Evolutionary conservation across 805 yeast species (phyloP), one percentile per base, ranked within the genome.

Genomic region (Candida nonsorbophila): DNA sequence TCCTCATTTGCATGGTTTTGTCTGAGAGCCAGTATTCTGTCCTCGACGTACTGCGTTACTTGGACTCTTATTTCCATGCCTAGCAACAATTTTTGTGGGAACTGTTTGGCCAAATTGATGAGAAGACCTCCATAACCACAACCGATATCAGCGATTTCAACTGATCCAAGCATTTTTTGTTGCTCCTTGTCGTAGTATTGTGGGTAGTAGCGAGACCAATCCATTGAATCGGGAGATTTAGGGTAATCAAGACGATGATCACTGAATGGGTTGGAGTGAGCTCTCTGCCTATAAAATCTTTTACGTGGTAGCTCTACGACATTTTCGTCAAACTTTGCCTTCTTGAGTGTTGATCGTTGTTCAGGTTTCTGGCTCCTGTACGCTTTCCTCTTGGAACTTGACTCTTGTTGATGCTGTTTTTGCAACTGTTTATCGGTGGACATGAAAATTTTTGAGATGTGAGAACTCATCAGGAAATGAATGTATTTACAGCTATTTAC

Each of bases 31-130:
- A 85, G 74, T 40, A 92, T 86, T 46, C 97, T 69, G 56, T 92
- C 98, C 56, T 90, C 95, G 8, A 92, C 97, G 50, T 88, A 92
- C 44, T 92, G 87, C 1, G 97, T 90, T 28, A 92, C 98, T 58
- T 92, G 98, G 12, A 88, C 96, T 51, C 98, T 74, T 49, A 92
- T 92, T 60, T 92, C 98, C 95, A 92, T 87, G 11, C 98, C 98
- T 25, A 92, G 64, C 25, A 87, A 79, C 47, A 85, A 65, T 9
- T 69, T 72, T 3, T 83, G 74, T 2, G 92, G 87, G 39, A 84
- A 81, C 32, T 62, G 75, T 4, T 87, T 82, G 4, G 95, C 80
- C 33, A 92, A 67, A 30, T 85, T 82, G 20, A 83, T 77, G 44
- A 85, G 55, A 34, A 92, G 67, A 0, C 98, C 98, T 30, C 98